Conservation (phyloP, 2,329 filamentous ascomycete species). For the Colletotrichum limetticola region DNA sequence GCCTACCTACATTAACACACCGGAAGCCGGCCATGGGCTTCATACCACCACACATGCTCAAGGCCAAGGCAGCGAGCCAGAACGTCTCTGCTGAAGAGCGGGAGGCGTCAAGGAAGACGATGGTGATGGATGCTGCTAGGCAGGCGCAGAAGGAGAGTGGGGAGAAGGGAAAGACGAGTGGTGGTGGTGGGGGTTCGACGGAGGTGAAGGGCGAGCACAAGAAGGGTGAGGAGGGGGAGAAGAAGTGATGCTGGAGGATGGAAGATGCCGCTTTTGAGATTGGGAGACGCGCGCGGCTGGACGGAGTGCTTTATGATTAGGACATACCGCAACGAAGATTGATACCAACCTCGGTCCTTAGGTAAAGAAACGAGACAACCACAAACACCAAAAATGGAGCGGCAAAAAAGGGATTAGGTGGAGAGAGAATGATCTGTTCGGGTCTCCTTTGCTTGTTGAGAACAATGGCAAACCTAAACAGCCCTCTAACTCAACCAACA, state of each 20-base stretch:
- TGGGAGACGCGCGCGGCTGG: neutral
- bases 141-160: neutral
- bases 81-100: neutral
- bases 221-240: neutral
- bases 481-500: no score
- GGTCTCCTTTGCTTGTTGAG: no score
- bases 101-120: neutral
- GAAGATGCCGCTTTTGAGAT: neutral
- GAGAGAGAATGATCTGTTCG: no score
- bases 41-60: neutral
- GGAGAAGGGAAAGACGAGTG: neutral
- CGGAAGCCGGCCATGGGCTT: neutral
- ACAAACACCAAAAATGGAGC: no score
- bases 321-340: no score
- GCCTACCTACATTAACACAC: rapidly evolving
- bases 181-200: neutral
- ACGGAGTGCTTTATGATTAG: rapidly evolving
- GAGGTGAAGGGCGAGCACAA: neutral
- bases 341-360: no score
- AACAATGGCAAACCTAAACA: no score
- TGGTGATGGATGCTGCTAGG: neutral
- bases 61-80: neutral
- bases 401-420: no score
- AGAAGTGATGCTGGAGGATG: neutral
- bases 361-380: no score